Conservation (phyloP, 2,329 filamentous ascomycete genomes). For the Aspergillus puulaauensis region DNA sequence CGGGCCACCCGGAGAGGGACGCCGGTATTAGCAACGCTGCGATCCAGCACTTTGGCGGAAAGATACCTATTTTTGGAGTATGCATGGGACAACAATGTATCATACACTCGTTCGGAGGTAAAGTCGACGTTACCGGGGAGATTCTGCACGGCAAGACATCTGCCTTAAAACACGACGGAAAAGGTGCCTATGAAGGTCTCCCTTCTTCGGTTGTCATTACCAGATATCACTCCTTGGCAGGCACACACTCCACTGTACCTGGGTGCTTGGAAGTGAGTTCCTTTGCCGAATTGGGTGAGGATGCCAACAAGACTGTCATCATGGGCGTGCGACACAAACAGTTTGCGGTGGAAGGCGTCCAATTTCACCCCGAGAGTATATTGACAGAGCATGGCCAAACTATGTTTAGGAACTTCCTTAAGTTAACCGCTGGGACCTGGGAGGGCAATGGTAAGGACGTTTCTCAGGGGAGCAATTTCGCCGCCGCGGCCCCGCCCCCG, state of each 20-base stretch:
- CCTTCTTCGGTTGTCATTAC: constrained; percentile 82
- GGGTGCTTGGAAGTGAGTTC: constrained; percentile 85
- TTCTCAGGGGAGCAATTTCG: constrained; percentile 22
- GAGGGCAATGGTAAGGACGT: constrained; percentile 63
- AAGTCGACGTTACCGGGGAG: constrained; percentile 89
- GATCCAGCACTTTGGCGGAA: constrained; percentile 87
- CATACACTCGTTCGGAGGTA: constrained; percentile 87
- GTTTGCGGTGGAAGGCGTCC: constrained; percentile 88
- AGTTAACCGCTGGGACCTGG: constrained; percentile 89
- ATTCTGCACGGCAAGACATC: constrained; percentile 98
- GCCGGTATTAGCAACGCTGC: constrained; percentile 91
- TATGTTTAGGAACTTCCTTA: constrained; percentile 92
- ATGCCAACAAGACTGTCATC: constrained; percentile 78
- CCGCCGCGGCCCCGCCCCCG: constrained; percentile 19
- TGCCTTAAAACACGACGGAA: constrained; percentile 79
- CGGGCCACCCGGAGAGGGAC: constrained; percentile 87
- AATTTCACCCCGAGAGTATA: constrained; percentile 98
- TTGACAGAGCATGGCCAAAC: constrained; percentile 81
- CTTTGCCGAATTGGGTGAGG: constrained; percentile 73
- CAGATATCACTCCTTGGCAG: constrained; percentile 92
- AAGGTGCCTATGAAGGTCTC: constrained; percentile 86
- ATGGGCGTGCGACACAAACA: constrained; percentile 96
- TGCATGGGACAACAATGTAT: constrained; percentile 99
- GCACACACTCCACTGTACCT: constrained; percentile 83
- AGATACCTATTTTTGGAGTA: constrained; percentile 93